Evolutionary conservation across 140 eudicot species (phyloP).

Genomic region (Flaveria floridana): DNA sequence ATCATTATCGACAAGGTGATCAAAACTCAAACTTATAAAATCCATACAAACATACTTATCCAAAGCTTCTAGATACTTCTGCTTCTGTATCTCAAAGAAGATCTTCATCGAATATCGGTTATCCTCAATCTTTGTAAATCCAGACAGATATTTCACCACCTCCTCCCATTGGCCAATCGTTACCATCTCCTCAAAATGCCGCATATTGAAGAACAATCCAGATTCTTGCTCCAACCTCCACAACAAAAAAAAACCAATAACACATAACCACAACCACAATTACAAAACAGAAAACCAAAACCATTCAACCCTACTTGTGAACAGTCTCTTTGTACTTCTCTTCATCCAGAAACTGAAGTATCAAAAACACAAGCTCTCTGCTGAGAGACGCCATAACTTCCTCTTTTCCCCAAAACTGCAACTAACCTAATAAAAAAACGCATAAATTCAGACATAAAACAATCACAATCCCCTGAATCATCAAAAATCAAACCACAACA

Average conservation of each 20-base stretch:
- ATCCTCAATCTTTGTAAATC: constrained; percentile 78
- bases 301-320: constrained; percentile 49
- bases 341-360: constrained; percentile 62
- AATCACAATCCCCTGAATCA: constrained; percentile 2
- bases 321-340: constrained; percentile 52
- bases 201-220: constrained; percentile 74
- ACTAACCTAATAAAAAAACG: background rate
- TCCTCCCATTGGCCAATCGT: constrained; percentile 84
- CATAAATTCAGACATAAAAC: constrained; percentile 10
- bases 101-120: constrained; percentile 78
- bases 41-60: constrained; percentile 52
- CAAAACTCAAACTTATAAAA: background rate
- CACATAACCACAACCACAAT: constrained; percentile 9
- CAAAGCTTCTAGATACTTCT: constrained; percentile 85
- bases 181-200: constrained; percentile 66
- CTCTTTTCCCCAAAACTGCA: constrained; percentile 36
- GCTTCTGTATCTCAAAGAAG: constrained; percentile 81
- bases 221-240: constrained; percentile 85
- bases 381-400: constrained; percentile 49
- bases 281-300: constrained; percentile 4
- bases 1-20: background rate
- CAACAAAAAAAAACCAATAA: constrained; percentile 24
- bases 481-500: constrained; percentile 12
- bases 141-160: constrained; percentile 68
- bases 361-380: constrained; percentile 57